A percentile compares a stretch with the other conserved stretches of the same genome.
These are phyloP conservation scores for Yamadazyma olivae DNA, from an alignment of 805 yeast species.

Conservation along the genomic window DNA sequence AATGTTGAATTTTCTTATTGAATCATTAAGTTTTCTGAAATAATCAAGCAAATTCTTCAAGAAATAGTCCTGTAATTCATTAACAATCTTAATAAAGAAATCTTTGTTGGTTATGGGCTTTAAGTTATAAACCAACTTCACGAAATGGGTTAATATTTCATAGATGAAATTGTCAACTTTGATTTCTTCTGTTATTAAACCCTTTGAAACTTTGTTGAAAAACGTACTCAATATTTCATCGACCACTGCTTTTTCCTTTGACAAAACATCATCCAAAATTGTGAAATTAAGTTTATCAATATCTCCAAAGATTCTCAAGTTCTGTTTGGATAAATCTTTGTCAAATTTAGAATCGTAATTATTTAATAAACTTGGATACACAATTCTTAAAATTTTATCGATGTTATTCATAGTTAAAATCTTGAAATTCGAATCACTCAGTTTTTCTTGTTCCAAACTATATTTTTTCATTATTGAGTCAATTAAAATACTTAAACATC, in stretches of 20 bases:
- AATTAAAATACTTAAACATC: conserved; percentile 38
- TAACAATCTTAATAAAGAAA: conserved; percentile 33
- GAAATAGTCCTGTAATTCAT: conserved; percentile 36
- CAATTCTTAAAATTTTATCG: conserved; percentile 28
- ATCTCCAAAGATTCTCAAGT: conserved; percentile 38
- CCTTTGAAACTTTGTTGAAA: conserved; percentile 14
- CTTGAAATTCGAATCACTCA: conserved; percentile 25
- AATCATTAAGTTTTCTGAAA: conserved; percentile 20
- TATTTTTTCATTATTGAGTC: conserved; percentile 42
- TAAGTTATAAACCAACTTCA: conserved; percentile 34
- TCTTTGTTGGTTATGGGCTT: conserved; percentile 38
- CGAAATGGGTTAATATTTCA: conserved; percentile 38
- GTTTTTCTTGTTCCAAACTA: conserved; percentile 20
- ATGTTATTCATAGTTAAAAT: conserved; percentile 43
- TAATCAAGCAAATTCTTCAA: conserved; percentile 31
- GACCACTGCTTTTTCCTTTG: conserved; percentile 33
- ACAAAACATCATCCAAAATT: conserved; percentile 38
- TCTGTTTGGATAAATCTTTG: conserved; percentile 34
- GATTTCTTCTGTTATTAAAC: conserved; percentile 10
- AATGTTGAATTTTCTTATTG: conserved; percentile 10
- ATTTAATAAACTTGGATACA: conserved; percentile 29
- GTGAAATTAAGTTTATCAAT: conserved; percentile 39
- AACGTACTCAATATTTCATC: conserved; percentile 25
- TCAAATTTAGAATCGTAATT: conserved; percentile 34
- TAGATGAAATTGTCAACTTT: conserved; percentile 38